phyloP scores from a whole-genome alignment of 495 filamentous ascomycete species.

The Margaritispora aquatica region DNA sequence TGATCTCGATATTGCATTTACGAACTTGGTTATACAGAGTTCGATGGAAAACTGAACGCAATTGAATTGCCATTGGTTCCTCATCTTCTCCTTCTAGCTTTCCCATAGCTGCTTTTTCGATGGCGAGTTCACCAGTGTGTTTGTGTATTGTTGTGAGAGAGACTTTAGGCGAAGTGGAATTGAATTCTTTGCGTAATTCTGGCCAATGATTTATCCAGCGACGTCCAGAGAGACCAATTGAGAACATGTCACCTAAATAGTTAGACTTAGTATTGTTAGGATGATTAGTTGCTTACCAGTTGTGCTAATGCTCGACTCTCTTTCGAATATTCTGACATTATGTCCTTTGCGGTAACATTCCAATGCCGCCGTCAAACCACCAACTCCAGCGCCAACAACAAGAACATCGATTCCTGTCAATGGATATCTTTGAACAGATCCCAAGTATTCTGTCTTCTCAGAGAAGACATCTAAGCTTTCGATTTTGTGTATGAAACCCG shows the following conservation, averaged over 20 bases:
- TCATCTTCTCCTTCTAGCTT: neutral
- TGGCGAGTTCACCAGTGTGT: neutral
- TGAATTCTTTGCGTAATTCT: neutral
- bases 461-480: neutral
- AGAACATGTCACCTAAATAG: neutral
- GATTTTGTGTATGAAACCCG: neutral
- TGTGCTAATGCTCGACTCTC: neutral
- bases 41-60: neutral
- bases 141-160: neutral
- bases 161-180: neutral
- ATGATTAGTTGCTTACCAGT: neutral
- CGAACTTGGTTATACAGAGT: slow-evolving; percentile 31
- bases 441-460: neutral
- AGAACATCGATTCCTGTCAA: slow-evolving; percentile 44
- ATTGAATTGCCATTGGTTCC: neutral
- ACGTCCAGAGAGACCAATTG: neutral
- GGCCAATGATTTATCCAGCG: neutral
- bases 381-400: slow-evolving; percentile 56
- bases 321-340: neutral
- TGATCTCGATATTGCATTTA: slow-evolving; percentile 41
- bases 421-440: neutral
- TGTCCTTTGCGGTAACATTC: slow-evolving; percentile 60
- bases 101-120: neutral
- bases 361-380: slow-evolving; percentile 55
- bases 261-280: too few species aligned